A percentile compares a stretch with the other conserved stretches of the same genome.
Conservation (phyloP, 345 rosid species). For the Citrus mangshanensis region DNA sequence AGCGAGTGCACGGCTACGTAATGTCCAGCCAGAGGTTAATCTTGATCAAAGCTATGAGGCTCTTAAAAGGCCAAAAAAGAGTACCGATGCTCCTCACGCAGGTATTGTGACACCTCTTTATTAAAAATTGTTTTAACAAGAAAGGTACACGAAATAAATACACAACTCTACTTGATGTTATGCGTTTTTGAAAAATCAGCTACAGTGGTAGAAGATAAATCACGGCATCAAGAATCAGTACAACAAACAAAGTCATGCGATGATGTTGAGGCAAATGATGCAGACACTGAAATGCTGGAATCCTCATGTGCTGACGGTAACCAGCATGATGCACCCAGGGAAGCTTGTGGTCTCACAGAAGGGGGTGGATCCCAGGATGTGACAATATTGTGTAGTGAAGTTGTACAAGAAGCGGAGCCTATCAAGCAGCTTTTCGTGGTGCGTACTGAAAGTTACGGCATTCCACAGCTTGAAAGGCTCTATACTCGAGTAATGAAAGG, state of each 20-base stretch:
- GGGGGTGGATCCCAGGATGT: slow-evolving; percentile 29
- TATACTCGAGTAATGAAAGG: slow-evolving; percentile 76
- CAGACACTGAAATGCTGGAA: slow-evolving; percentile 34
- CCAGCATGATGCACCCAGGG: slow-evolving; percentile 20
- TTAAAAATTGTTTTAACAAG: not conserved
- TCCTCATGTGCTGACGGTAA: slow-evolving; percentile 26
- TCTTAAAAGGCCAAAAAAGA: slow-evolving; percentile 79
- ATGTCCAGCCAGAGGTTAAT: slow-evolving; percentile 82
- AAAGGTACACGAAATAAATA: not conserved
- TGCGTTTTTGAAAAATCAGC: slow-evolving; percentile 19
- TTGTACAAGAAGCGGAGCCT: slow-evolving; percentile 35
- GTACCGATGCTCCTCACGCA: slow-evolving; percentile 41
- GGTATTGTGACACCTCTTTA: slow-evolving; percentile 31
- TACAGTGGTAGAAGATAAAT: slow-evolving; percentile 50
- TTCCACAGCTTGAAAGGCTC: slow-evolving; percentile 88
- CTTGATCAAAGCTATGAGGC: slow-evolving; percentile 70
- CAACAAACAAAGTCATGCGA: slow-evolving; percentile 34
- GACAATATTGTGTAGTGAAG: slow-evolving; percentile 40
- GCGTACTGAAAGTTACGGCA: slow-evolving; percentile 52
- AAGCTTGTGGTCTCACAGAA: slow-evolving; percentile 18
- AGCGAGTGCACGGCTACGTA: slow-evolving; percentile 92
- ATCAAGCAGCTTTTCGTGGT: slow-evolving; percentile 49
- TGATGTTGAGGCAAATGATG: slow-evolving; percentile 36
- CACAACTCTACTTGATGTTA: not conserved
- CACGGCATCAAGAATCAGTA: slow-evolving; percentile 38